Percentiles rank a stretch among this genome's conserved stretches.
These are phyloP conservation scores for Cyberlindnera galapagoensis DNA, from an alignment of 805 yeast species.

Conservation along the genomic window DNA sequence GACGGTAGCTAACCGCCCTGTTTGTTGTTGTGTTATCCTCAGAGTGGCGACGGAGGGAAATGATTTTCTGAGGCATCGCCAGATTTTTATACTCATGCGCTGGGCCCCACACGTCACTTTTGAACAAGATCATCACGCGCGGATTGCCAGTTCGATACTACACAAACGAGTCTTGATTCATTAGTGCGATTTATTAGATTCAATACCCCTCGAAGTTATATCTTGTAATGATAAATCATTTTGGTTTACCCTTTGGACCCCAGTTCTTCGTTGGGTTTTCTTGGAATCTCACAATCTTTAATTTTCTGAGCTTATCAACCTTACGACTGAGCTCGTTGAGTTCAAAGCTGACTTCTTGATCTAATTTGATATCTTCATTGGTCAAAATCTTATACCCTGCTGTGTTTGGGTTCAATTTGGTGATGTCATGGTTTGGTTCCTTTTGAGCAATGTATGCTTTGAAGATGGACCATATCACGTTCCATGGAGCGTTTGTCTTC, in stretches of 20 bases:
- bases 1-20: too few species aligned
- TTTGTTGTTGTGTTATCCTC: too few species aligned
- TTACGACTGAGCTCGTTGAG: conserved; percentile 50
- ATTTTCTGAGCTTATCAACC: conserved; percentile 56
- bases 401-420: conserved; percentile 34
- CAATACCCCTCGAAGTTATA: too few species aligned
- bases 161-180: too few species aligned
- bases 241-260: conserved; percentile 93
- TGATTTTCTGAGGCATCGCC: too few species aligned
- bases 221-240: too few species aligned
- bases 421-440: conserved; percentile 30
- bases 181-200: too few species aligned
- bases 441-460: conserved; percentile 50
- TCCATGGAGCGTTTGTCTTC: conserved; percentile 89
- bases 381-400: conserved; percentile 54
- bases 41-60: too few species aligned
- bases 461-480: conserved; percentile 65
- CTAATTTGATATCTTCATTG: conserved; percentile 31
- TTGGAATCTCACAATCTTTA: conserved; percentile 83
- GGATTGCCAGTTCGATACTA: too few species aligned
- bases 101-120: too few species aligned
- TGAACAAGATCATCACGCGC: too few species aligned
- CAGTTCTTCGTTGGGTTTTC: conserved; percentile 90
- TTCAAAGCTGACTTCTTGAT: conserved; percentile 47
- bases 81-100: too few species aligned